Percentiles rank a stretch among this genome's conserved stretches.
These are phyloP conservation scores for Allium fistulosum DNA, from an alignment of 106 monocot species.

Conservation along the genomic window DNA sequence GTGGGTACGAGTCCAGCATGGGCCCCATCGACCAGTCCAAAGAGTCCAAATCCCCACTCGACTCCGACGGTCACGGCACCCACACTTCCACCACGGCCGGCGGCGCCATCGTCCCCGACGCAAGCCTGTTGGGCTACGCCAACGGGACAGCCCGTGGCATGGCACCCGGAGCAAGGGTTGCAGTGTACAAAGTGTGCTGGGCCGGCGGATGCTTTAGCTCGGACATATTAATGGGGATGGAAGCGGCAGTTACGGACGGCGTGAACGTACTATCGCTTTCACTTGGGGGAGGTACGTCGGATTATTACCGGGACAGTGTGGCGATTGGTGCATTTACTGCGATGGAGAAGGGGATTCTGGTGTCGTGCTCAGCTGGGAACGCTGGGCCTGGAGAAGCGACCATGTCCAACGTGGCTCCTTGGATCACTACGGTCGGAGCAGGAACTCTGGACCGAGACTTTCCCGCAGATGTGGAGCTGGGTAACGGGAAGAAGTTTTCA, in stretches of 20 bases:
- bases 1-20: constrained; percentile 82
- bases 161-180: constrained; percentile 58
- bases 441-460: constrained; percentile 95
- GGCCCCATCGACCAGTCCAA: constrained; percentile 62
- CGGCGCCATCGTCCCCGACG: constrained; percentile 52
- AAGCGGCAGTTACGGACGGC: constrained; percentile 78
- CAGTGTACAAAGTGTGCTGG: constrained; percentile 98
- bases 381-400: constrained; percentile 56
- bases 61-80: constrained; percentile 92
- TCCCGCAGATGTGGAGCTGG: constrained; percentile 61
- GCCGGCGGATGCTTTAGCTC: constrained; percentile 88
- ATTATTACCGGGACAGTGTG: constrained; percentile 78
- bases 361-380: constrained; percentile 95
- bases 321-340: constrained; percentile 83
- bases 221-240: constrained; percentile 85
- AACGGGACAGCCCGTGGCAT: constrained; percentile 85
- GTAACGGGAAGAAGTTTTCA: constrained; percentile 75
- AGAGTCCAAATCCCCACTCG: constrained; percentile 76
- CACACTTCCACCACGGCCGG: constrained; percentile 88
- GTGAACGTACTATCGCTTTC: constrained; percentile 83
- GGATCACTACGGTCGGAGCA: constrained; percentile 96
- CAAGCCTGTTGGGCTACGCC: constrained; percentile 75
- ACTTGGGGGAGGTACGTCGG: constrained; percentile 80
- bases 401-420: constrained; percentile 85
- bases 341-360: constrained; percentile 78